Conservation (phyloP, 1,139 yeast genomes). For the Pneumocystis murina region DNA sequence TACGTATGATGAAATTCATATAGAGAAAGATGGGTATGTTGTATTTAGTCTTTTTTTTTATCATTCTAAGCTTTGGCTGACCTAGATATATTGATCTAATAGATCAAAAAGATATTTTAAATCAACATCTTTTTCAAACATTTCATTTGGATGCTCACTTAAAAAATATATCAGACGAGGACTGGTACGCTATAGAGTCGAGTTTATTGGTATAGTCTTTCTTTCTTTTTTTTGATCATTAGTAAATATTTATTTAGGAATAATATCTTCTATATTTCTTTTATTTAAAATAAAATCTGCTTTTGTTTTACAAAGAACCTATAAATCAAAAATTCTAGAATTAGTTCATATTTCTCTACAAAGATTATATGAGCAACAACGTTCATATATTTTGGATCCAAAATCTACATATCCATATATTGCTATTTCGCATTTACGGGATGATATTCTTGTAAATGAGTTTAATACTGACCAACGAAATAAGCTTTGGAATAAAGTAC, state of each 20-base stretch:
- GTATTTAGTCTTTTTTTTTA: not conserved
- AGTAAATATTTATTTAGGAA: not conserved
- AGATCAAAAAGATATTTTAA: constrained; percentile 16
- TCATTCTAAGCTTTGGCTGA: not conserved
- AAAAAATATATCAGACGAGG: constrained; percentile 18
- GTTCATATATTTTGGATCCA: constrained; percentile 1
- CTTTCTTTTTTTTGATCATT: not conserved
- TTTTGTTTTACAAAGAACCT: not conserved
- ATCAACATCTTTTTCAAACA: constrained; percentile 25
- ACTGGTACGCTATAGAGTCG: constrained; percentile 22
- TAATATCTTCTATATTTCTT: not conserved
- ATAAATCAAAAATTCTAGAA: not conserved
- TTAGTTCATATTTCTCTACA: not conserved
- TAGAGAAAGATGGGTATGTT: not conserved
- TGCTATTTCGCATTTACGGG: constrained; percentile 53
- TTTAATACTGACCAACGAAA: constrained; percentile 34
- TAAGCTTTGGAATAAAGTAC: constrained; percentile 49
- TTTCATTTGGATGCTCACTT: constrained; percentile 23
- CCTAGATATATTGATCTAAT: not conserved
- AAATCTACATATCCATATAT: constrained; percentile 4
- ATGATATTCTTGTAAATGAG: constrained; percentile 37
- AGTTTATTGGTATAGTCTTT: constrained; percentile 15
- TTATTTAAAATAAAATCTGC: not conserved
- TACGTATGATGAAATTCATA: not conserved
- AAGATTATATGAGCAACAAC: not conserved